These are phyloP conservation scores for Sporothrix euskadiensis DNA, from an alignment of 2,329 filamentous ascomycete genomes.

Conservation along the genomic window DNA sequence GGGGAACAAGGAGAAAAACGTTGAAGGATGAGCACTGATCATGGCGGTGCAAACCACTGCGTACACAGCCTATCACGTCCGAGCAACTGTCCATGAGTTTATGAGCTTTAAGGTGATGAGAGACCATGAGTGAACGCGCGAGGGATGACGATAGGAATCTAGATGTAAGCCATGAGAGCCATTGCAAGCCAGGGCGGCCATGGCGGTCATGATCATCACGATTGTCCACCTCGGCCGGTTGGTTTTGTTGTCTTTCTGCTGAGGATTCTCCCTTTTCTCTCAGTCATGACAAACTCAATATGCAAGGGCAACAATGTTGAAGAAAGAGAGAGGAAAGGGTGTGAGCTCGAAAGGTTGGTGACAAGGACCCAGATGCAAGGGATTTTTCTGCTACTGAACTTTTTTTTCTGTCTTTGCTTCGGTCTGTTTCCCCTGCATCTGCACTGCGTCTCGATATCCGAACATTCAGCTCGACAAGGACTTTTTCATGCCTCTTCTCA, in stretches of 20 bases:
- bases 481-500: neutral
- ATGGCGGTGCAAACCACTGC: neutral
- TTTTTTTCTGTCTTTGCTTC: constrained; percentile 5
- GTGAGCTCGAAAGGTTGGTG: neutral
- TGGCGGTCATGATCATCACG: neutral
- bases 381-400: neutral
- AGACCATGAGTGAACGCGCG: neutral
- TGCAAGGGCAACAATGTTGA: neutral
- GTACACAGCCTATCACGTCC: neutral
- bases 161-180: neutral
- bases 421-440: neutral
- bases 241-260: neutral
- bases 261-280: neutral
- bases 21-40: neutral
- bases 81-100: constrained; percentile 6
- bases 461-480: neutral
- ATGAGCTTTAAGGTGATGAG: neutral
- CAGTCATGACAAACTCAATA: neutral
- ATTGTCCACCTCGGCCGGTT: neutral
- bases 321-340: neutral
- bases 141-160: neutral
- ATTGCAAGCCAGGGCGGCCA: neutral
- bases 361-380: neutral
- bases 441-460: neutral
- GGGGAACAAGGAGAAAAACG: neutral